A percentile compares a stretch with the other conserved stretches of the same genome.
Conservation (phyloP, 768 basidiomycete species). For the Pleurotus giganteus region DNA sequence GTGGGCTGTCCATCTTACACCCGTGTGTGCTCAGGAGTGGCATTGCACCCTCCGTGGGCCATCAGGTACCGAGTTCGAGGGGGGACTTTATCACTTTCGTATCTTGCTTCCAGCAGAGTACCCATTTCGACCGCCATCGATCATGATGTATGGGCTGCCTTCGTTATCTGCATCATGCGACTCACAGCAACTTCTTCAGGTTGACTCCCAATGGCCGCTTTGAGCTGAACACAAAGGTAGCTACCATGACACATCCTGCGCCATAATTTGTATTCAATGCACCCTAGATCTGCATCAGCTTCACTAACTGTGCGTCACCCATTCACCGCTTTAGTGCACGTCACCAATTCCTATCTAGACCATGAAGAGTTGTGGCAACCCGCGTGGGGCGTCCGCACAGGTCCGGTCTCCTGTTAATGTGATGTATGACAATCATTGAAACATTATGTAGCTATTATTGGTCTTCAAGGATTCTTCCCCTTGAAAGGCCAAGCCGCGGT, state of each 20-base stretch:
- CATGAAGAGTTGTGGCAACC: slow-evolving; percentile 98
- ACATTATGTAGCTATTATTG: slow-evolving; percentile 66
- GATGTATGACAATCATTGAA: not conserved
- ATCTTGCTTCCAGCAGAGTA: slow-evolving; percentile 91
- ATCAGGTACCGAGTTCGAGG: slow-evolving; percentile 85
- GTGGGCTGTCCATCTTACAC: slow-evolving; percentile 16
- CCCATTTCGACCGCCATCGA: slow-evolving; percentile 93
- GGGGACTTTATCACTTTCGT: slow-evolving; percentile 95
- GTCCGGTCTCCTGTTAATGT: slow-evolving; percentile 33
- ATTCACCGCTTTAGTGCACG: slow-evolving; percentile 5
- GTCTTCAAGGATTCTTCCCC: slow-evolving; percentile 87
- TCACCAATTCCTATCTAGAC: slow-evolving; percentile 42
- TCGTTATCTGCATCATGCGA: not conserved
- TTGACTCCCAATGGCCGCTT: slow-evolving; percentile 97
- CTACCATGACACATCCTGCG: slow-evolving; percentile 15
- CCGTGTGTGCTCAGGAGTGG: slow-evolving; percentile 62
- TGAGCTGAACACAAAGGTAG: slow-evolving; percentile 91
- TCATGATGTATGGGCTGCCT: slow-evolving; percentile 57
- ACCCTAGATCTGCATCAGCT: slow-evolving; percentile 85
- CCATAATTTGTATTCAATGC: not conserved
- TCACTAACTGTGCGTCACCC: slow-evolving; percentile 72
- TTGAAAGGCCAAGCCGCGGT: slow-evolving; percentile 84
- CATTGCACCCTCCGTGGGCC: slow-evolving; percentile 96
- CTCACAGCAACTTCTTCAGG: not conserved
- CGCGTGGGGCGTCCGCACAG: slow-evolving; percentile 96